Evolutionary conservation across 345 rosid species (phyloP), one percentile per base, ranked within the genome.

Genomic region (Cardiospermum halicacabum): DNA sequence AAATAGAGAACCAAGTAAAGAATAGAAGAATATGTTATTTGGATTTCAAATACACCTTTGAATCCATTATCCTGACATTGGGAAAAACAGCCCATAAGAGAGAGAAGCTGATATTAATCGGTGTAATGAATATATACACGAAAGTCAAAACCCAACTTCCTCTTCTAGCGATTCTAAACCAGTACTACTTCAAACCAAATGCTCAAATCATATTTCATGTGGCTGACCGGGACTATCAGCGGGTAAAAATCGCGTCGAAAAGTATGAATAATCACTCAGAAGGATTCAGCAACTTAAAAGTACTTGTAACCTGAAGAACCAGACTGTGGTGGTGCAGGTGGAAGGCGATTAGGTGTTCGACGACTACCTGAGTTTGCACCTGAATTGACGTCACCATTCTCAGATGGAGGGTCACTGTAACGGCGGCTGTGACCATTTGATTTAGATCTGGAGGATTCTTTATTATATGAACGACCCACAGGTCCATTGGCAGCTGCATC

Each of bases 401-500:
- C 39, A 4, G 39, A 7, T 34, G 39, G 39, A 34, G 92, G 75
- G 30, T 81, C 78, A 45, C 77, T 69, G 78, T 83, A 72, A 12
- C 82, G 78, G 8, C 89, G 76, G 62, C 89, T 81, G 64, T 81
- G 88, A 64, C 87, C 86, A 15, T 78, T 81, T 12, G 85, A 81
- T 28, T 80, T 85, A 1, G 81, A 82, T 64, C 87, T 77, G 4
- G 78, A 77, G 45, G 74, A 43, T 63, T 76, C 80, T 4, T 55
- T 34, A n/a, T 2, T 16, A 19, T 37, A 56, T 9, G 13, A 28
- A 62, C 19, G 36, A 37, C n/a, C 15, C 30, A 63, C 69, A 3
- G 80, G 64, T 36, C 96, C 97, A 70, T 78, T 75, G 11, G 88
- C 97, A 5, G 96, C 96, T 1, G 97, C 82, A 4, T 88, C 84